phyloP scores from a whole-genome alignment of 441 rosid genomes.

The Macaranga tanarius region DNA sequence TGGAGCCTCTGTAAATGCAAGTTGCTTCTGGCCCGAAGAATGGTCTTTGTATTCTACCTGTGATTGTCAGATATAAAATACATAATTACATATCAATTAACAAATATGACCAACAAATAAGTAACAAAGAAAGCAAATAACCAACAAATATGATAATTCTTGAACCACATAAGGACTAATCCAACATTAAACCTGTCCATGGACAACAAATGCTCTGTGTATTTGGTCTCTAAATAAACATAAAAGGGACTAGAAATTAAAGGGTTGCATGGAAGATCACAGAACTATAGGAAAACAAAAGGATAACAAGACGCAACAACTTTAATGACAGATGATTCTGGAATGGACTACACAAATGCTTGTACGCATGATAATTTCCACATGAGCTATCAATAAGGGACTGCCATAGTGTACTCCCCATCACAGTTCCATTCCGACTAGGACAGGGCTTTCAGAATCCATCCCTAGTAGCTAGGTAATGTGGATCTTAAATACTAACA shows the following conservation, averaged over 20 bases:
- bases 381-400: neutral
- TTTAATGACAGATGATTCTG: neutral
- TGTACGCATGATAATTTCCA: neutral
- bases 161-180: neutral
- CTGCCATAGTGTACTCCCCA: neutral
- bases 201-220: neutral
- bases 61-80: constrained; percentile 13
- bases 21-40: constrained; percentile 53
- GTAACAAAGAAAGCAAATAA: neutral
- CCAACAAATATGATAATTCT: neutral
- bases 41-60: constrained; percentile 82
- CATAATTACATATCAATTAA: neutral
- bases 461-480: neutral
- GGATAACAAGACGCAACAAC: neutral
- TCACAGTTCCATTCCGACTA: neutral
- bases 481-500: neutral
- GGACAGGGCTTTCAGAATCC: neutral
- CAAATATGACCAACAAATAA: neutral
- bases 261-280: neutral
- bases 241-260: neutral
- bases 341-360: neutral
- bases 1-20: constrained; percentile 85
- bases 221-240: neutral
- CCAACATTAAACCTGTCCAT: neutral
- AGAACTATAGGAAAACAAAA: neutral